Evolutionary conservation across 2,329 filamentous ascomycete species (phyloP), one percentile per base, ranked within the genome.

Genomic region (Graphilbum ipis-grandicollis): DNA sequence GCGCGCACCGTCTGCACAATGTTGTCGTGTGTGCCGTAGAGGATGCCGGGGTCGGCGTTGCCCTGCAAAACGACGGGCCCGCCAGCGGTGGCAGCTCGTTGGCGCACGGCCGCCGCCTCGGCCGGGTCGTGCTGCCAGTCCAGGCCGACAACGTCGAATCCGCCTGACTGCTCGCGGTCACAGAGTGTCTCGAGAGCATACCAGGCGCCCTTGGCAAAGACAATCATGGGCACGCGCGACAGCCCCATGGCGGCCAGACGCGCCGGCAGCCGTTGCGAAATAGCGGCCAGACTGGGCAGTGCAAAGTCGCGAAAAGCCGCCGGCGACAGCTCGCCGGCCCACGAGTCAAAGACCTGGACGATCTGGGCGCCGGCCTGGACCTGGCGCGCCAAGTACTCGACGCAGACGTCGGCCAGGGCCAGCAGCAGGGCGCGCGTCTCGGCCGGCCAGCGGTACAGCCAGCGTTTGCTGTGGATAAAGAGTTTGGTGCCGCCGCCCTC

Each of bases 181-280:
- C 86, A 94, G 17, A 90, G 71, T 23, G 81, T 75, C 47, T 94
- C 82, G 34, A 98, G 66, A 4, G 85, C 84, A 56, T 93, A 90
- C 82, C 90, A 96, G 10, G 90, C 88, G 10, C 90, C 90, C 63
- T 98, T 98, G 26, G 90, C 85, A 56, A 98, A 98, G 19, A 96
- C 85, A 5, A 86, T 92, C 86, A 96, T 94, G 3, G 90, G 90
- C 3, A 98, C 88, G 10, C 63, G 66, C 40, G 86, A 80, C 36
- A 88, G 59, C 0, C 76, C 75, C 52, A 92, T 66, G 52, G 82
- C 79, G 47, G 70, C 63, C 39, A 96, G 61, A 42, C 74, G 75
- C 47, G 63, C 66, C 1, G 88, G 88, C 4, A 98, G 68, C 46
- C 86, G 71, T 46, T 79, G 65, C 10, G 85, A 75, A 47, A 98